Evolutionary conservation across 179 eudicot genomes (phyloP).

Genomic region (Spinacia oleracea): DNA sequence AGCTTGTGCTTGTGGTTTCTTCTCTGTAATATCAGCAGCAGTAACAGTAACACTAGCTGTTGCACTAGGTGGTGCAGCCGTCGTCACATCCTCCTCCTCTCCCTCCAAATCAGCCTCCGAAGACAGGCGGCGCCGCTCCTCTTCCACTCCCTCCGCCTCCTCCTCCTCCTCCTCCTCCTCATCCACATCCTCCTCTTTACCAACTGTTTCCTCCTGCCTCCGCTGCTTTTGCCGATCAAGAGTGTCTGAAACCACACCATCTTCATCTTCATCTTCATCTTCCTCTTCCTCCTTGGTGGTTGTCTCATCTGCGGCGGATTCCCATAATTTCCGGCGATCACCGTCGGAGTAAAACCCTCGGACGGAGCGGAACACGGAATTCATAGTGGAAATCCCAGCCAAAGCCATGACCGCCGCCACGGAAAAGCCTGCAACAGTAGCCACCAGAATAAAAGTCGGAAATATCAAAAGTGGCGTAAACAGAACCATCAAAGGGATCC

Average conservation of each 20-base stretch:
- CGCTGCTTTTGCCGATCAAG: not conserved
- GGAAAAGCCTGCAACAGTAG: constrained; percentile 3
- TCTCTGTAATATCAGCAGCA: not conserved
- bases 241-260: too few species aligned
- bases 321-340: too few species aligned
- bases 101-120: too few species aligned
- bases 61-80: not conserved
- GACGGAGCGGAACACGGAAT: constrained; percentile 1
- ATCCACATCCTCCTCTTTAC: not conserved
- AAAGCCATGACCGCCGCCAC: not conserved
- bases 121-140: not conserved
- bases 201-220: not conserved
- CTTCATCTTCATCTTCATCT: not conserved
- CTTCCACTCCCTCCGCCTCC: not conserved
- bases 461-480: not conserved
- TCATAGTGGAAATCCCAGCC: constrained; percentile 4
- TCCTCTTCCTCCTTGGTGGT: not conserved
- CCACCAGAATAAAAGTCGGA: not conserved
- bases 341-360: too few species aligned
- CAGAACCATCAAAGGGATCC: not conserved
- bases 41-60: not conserved
- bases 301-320: not conserved
- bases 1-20: constrained; percentile 5
- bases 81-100: not conserved
- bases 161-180: not conserved